Base-by-base conservation (phyloP, 352 stramenopile species). In the Phytopythium chamaehyphon region DNA sequence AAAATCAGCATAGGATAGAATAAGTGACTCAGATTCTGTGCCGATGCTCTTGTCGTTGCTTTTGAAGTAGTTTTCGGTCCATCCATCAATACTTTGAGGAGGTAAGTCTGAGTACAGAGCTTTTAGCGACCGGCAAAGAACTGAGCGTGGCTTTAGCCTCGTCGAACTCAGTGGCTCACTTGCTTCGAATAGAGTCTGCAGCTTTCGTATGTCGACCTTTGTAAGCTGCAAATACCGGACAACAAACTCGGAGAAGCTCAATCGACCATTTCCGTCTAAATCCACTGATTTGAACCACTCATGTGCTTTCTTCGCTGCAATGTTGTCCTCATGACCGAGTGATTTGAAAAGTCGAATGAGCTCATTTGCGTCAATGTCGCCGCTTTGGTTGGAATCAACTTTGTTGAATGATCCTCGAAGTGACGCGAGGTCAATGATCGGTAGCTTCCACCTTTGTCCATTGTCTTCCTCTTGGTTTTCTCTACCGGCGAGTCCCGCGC, bases 211-310 rank as follows among this genome's bases (percentile, higher is more conserved):
- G 38, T 76, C 62, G 2, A 68, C 21, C 2, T 62, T 59, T 1
- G 64, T 69, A 11, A 85, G 60, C 43, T 88, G 62, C 3, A 73
- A 42, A 50, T 86, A 91, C 26, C 78, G 62, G n/a, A 80, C 5
- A 5, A 89, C 51, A 35, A 91, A 91, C 61, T 88, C 73, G 1
- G 71, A 64, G 57, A 91, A 88, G 18, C 36, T 75, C 18, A 91
- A 47, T 1, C 49, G 48, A 8, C 24, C 47, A 19, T 81, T 60
- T 4, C 59, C 61, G 19, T 79, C 58, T 10, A 58, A 16, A 24
- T 82, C 71, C 0, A 60, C 67, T 2, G 58, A 49, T 2, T 18
- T 37, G 19, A 85, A 76, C 73, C 73, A 85, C 36, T 71, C 59
- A 28, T 47, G 54, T 2, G 64, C 69, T 23, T 65, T 64, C 11